Percentiles rank a stretch among this genome's conserved stretches.
Evolutionary conservation across 2,329 filamentous ascomycete genomes (phyloP).

Genomic region (Cordyceps cicadae): DNA sequence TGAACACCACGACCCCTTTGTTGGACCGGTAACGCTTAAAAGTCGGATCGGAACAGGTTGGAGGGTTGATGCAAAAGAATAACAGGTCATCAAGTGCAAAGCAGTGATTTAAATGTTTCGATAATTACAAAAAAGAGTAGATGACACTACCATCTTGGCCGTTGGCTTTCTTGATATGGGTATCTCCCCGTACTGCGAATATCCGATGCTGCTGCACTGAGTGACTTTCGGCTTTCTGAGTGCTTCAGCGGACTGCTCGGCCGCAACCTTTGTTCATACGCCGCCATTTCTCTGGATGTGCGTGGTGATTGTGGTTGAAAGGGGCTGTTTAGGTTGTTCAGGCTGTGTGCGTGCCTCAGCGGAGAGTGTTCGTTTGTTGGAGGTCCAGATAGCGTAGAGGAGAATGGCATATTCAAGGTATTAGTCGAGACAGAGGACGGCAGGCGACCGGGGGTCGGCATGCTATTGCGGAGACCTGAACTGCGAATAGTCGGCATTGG

Average conservation of each 20-base stretch:
- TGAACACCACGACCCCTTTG: background rate
- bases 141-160: conserved; percentile 6
- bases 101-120: background rate
- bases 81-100: background rate
- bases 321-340: conserved; percentile 46
- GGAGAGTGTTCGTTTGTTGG: conserved; percentile 76
- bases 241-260: conserved; percentile 35
- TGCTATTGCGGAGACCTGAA: conserved; percentile 25
- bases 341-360: conserved; percentile 64
- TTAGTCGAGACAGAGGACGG: conserved; percentile 21
- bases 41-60: background rate
- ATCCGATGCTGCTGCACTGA: conserved; percentile 6
- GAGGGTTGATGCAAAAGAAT: background rate
- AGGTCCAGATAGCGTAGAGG: conserved; percentile 43
- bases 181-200: background rate
- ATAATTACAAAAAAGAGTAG: background rate
- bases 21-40: background rate
- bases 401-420: background rate
- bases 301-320: conserved; percentile 37
- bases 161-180: background rate
- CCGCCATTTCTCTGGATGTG: conserved; percentile 55
- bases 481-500: conserved; percentile 22
- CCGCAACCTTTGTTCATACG: conserved; percentile 41
- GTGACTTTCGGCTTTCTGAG: conserved; percentile 22
- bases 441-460: conserved; percentile 24